Evolutionary conservation across 495 filamentous ascomycete species (phyloP).

Genomic region (Achaetomiella virescens): DNA sequence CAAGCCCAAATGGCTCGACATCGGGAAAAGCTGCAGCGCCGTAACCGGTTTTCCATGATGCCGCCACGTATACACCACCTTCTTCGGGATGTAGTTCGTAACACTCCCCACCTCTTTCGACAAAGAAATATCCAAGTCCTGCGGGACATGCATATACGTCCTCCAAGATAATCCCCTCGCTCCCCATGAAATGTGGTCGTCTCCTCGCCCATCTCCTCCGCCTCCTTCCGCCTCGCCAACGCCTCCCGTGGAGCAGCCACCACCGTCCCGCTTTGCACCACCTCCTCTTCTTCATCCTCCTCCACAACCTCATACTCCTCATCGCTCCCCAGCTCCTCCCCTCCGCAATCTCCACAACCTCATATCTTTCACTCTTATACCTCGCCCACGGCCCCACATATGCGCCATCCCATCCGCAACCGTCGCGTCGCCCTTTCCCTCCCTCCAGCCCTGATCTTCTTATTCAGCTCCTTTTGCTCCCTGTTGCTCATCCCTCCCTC

Average conservation of each 20-base stretch:
- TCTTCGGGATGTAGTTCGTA: conserved; percentile 92
- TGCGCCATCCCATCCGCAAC: conserved; percentile 78
- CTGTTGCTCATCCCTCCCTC: conserved; percentile 31
- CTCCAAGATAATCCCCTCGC: conserved; percentile 80
- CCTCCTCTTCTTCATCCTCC: conserved; percentile 50
- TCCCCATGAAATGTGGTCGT: conserved; percentile 82
- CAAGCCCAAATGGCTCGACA: conserved; percentile 78
- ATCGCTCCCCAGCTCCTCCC: conserved; percentile 54
- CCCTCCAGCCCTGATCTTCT: conserved; percentile 62
- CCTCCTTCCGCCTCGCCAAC: conserved; percentile 50
- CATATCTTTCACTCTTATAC: conserved; percentile 61
- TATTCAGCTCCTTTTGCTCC: conserved; percentile 60
- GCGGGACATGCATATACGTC: conserved; percentile 94
- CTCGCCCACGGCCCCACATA: conserved; percentile 94
- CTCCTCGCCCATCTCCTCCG: conserved; percentile 58
- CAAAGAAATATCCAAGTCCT: conserved; percentile 86
- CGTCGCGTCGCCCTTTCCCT: conserved; percentile 75
- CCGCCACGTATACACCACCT: conserved; percentile 83
- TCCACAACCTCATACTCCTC: conserved; percentile 72
- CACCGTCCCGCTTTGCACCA: conserved; percentile 47
- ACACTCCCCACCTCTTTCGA: conserved; percentile 67
- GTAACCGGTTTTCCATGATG: conserved; percentile 76
- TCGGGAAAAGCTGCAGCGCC: conserved; percentile 80
- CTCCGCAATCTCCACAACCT: conserved; percentile 48
- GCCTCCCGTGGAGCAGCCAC: conserved; percentile 50